Percentiles rank a stretch among this genome's conserved stretches.
phyloP scores from a whole-genome alignment of 2,329 filamentous ascomycete genomes.

The Aspergillus sp. region DNA sequence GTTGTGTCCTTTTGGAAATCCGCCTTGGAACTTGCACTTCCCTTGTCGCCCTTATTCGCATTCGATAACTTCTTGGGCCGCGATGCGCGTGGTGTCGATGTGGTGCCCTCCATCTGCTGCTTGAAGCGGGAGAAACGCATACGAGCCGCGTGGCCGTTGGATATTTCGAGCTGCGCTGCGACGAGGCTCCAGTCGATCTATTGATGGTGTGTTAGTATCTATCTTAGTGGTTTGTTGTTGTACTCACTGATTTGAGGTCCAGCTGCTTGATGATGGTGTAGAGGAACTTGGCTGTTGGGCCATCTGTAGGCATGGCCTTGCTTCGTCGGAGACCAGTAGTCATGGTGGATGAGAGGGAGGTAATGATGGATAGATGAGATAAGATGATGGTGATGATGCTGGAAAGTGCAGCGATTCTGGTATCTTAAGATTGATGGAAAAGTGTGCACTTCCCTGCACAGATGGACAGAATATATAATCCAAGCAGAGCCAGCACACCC shows the following conservation, averaged over 20 bases:
- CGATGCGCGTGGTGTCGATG: slow-evolving; percentile 15
- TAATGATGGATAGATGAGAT: not conserved
- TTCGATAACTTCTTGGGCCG: slow-evolving; percentile 19
- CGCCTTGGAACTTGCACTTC: slow-evolving; percentile 10
- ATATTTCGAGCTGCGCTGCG: slow-evolving; percentile 46
- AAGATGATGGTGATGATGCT: not conserved
- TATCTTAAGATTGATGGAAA: slow-evolving; percentile 4
- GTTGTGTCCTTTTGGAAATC: slow-evolving; percentile 5
- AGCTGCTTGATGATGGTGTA: slow-evolving; percentile 54
- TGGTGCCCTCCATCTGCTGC: slow-evolving; percentile 47
- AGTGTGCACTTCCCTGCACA: slow-evolving; percentile 11
- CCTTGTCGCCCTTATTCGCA: slow-evolving; percentile 14
- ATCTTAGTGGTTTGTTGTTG: not conserved
- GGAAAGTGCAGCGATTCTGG: not conserved
- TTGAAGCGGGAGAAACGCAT: slow-evolving; percentile 55
- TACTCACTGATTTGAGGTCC: slow-evolving; percentile 46
- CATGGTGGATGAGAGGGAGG: slow-evolving; percentile 13
- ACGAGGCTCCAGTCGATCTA: slow-evolving; percentile 53
- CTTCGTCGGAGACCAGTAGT: slow-evolving; percentile 30
- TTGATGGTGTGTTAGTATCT: slow-evolving; percentile 2
- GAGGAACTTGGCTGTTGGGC: slow-evolving; percentile 48
- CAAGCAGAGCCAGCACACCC: too few species aligned
- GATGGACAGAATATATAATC: slow-evolving; percentile 7
- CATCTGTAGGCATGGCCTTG: slow-evolving; percentile 45
- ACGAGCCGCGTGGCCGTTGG: slow-evolving; percentile 53